Base-by-base conservation (phyloP, 352 stramenopile species). In the Globisporangium echinulatum region DNA sequence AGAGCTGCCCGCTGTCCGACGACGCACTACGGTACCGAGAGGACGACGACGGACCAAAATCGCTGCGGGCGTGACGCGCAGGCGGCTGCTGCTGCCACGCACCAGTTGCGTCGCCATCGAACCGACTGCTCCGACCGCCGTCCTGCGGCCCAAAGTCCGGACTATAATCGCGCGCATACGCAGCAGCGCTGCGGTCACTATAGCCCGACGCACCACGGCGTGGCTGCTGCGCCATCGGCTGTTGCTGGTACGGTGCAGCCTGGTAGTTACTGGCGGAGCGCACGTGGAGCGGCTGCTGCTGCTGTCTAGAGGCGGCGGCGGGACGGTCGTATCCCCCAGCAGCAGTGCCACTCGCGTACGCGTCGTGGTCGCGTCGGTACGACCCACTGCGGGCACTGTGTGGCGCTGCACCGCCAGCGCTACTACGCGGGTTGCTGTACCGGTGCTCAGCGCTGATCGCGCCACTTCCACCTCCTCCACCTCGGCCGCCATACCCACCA, bases 281-380 rank as follows among this genome's bases (percentile, higher is more conserved):
- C 47, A 63, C 55, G 33, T 56, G 54, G 14, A 60, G 44, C 42
- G 62, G 60, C 39, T 63, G 60, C 25, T 33, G 25, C 25, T 33
- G 25, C 25, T 33, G 25, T 47, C 54, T 47, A 56, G 48, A 42
- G 15, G 17, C 47, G 17, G 39, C 47, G 43, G 10, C 52, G 43
- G 11, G 43, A n/a, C 43, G 53, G 54, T 53, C 49, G 2, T 54
- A 33, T 33, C 25, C 25, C 25, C 25, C 25, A 33, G 25, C 25
- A 33, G 25, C 25, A 33, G 25, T 33, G 25, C 25, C 25, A 33
- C 25, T 33, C 25, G 25, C 59, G 38, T 33, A 54, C n/a, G 43
- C 38, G 39, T 52, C 36, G 38, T 67, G 49, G 40, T 64, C 56
- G 56, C 42, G 42, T 17, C 54, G 52, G 37, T 38, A 33, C 5